Base-by-base conservation (phyloP, 306 rosid genomes). In the Sechiopsis laciniata region DNA sequence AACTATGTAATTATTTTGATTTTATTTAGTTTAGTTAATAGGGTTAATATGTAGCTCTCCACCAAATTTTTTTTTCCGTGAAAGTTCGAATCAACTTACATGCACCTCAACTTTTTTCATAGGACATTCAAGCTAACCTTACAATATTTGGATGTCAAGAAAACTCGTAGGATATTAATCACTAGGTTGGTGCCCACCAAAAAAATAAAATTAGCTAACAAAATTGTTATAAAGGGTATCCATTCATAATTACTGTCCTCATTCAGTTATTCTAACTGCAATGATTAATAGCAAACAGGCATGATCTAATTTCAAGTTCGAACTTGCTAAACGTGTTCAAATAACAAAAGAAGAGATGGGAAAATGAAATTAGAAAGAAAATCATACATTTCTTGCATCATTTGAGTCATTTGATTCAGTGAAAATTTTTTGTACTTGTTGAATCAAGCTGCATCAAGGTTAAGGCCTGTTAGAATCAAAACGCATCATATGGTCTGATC, bases 361-460 rank as follows among this genome's bases (percentile, higher is more conserved):
- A 54, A 53, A 16, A 55, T 55, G 52, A 55, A 55, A 48, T 68
- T 21, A 74, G 80, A 72, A 79, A 79, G 65, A 80, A 74, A 78
- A 78, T 75, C 92, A 82, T 91, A 95, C 97, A 86, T 86, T 88
- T 88, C 96, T 88, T 75, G 96, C 60, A 80, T 87, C 91, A 85
- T 80, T 78, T 22, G 89, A 84, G 77, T 94, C 95, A 80, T 84
- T 84, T 72, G 90, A 83, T 86, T 89, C 97, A 75, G 73, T 53
- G 72, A 89, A 81, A 78, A 86, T 85, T 68, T 89, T 95, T 77
- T 95, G 96, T 48, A 80, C 91, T 80, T 86, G 96, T 82, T 91
- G 99, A 85, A 89, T 88, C 82, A 91, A 83, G 88, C 99, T 95
- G 96, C 82, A 83, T 84, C 79, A 69, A 67, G 79, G 73, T 70